phyloP scores from a whole-genome alignment of 495 filamentous ascomycete genomes.

The Physcia stellaris region DNA sequence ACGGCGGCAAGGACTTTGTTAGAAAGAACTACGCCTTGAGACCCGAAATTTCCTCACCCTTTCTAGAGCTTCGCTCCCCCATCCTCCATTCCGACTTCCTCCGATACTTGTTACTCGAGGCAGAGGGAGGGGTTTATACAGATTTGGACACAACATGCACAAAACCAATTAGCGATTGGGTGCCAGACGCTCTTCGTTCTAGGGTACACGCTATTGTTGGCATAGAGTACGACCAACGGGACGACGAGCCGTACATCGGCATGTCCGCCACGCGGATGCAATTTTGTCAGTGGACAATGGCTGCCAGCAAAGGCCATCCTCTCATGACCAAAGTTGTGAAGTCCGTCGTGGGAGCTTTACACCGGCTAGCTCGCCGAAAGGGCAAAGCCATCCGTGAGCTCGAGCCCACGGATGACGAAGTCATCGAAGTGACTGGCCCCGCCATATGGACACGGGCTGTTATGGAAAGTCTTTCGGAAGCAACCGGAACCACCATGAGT shows the following conservation, averaged over 20 bases:
- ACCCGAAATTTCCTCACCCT: slow-evolving; percentile 28
- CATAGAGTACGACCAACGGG: slow-evolving; percentile 23
- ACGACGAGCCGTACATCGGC: neutral
- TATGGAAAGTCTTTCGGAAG: slow-evolving; percentile 18
- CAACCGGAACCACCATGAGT: slow-evolving; percentile 13
- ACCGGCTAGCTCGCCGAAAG: slow-evolving; percentile 17
- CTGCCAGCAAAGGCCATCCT: slow-evolving; percentile 1
- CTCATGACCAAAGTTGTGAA: slow-evolving; percentile 17
- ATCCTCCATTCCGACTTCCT: slow-evolving; percentile 42
- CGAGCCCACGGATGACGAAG: slow-evolving; percentile 14
- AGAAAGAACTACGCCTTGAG: slow-evolving; percentile 16
- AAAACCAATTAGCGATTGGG: slow-evolving; percentile 32
- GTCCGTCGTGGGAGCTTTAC: slow-evolving; percentile 19
- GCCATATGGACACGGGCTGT: slow-evolving; percentile 26
- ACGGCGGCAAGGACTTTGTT: slow-evolving; percentile 15
- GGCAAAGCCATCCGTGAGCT: slow-evolving; percentile 14
- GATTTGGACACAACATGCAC: slow-evolving; percentile 43
- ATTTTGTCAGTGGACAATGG: slow-evolving; percentile 10
- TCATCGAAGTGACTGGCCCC: slow-evolving; percentile 27
- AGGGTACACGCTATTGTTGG: slow-evolving; percentile 26
- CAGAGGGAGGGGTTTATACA: slow-evolving; percentile 42
- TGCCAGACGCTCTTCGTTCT: slow-evolving; percentile 31
- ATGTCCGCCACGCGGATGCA: slow-evolving; percentile 1
- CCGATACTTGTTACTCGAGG: slow-evolving; percentile 42
- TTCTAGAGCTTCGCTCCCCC: slow-evolving; percentile 24